These are phyloP conservation scores for Trichoderma orchidacearum DNA, from an alignment of 495 filamentous ascomycete species.

Conservation along the genomic window DNA sequence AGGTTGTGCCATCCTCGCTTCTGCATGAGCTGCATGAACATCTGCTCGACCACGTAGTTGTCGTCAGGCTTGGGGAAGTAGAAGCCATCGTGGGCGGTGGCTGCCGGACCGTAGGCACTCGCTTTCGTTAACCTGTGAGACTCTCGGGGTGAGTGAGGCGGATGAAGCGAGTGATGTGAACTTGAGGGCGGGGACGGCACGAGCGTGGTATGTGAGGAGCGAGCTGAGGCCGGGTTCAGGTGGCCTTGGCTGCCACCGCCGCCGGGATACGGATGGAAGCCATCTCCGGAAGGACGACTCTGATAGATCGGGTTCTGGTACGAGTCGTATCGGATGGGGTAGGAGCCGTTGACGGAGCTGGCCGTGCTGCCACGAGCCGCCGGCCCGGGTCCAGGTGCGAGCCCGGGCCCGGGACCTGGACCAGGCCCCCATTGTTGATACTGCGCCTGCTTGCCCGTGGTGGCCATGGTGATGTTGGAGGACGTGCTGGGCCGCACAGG, in stretches of 20 bases:
- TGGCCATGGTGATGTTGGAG: slow-evolving; percentile 43
- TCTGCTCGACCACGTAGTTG: slow-evolving; percentile 76
- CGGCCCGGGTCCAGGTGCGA: background rate
- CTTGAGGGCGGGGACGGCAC: slow-evolving; percentile 35
- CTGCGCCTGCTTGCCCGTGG: slow-evolving; percentile 54
- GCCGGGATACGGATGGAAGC: slow-evolving; percentile 18
- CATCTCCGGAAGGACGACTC: background rate
- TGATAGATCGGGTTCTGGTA: slow-evolving; percentile 34
- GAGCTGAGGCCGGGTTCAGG: slow-evolving; percentile 34
- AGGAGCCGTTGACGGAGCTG: slow-evolving; percentile 31
- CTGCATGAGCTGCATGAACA: slow-evolving; percentile 88
- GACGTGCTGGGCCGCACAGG: slow-evolving; percentile 51
- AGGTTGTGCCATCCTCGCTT: slow-evolving; percentile 95
- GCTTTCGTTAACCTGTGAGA: slow-evolving; percentile 37
- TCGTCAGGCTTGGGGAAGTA: slow-evolving; percentile 59
- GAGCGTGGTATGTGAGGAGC: slow-evolving; percentile 44
- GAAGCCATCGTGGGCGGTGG: slow-evolving; percentile 42
- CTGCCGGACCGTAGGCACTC: slow-evolving; percentile 32
- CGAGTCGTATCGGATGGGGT: slow-evolving; percentile 49
- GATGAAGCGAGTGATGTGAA: slow-evolving; percentile 29
- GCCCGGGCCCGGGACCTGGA: background rate
- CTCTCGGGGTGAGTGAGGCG: slow-evolving; percentile 25
- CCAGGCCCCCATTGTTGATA: slow-evolving; percentile 61
- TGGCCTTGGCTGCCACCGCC: background rate
- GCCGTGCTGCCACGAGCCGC: slow-evolving; percentile 35